Base-by-base conservation (phyloP, 495 filamentous ascomycete genomes). In the Jackrogersella minutella region DNA sequence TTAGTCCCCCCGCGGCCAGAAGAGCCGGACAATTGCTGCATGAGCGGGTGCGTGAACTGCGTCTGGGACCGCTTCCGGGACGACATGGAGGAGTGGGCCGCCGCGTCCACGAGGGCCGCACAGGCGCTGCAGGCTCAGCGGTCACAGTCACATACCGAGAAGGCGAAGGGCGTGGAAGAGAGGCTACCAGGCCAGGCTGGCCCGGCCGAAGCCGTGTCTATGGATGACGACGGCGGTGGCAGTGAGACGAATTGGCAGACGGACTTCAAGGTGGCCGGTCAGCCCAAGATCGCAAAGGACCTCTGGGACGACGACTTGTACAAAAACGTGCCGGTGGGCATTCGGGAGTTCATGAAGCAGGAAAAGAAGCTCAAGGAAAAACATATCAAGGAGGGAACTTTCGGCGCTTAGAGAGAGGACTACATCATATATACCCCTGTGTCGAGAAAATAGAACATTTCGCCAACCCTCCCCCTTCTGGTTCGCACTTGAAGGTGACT, bases 11-110 rank as follows among this genome's bases (percentile, higher is more conserved):
- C 93, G 14, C 82, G 85, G 11, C 95, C 95, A 6, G 84, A 87
- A 52, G 95, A 99, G 75, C 95, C 95, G 11, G 95, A 97, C 75
- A 97, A 98, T 77, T 99, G 95, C 85, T 99, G 95, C 79, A 99
- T 98, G 95, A 92, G 89, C 69, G 95, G 95, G 24, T 99, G 95
- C 74, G 93, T 97, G 26, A 93, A 98, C 74, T 99, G 95, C 75
- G 94, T 97, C 9, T 99, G 94, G 94, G 94, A 97, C 74, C 81
- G 84, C 40, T 97, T 88, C 77, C 82, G 93, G 3, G 93, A 98
- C 62, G 93, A 97, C 57, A 81, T 97, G 78, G 93, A 98, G 73
- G 90, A 90, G 41, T 97, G 92, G 92, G 91, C 87, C 21, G 79
- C 76, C 2, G 80, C 82, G 56, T 80, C 82, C 11, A 75, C 79